phyloP scores from a whole-genome alignment of 2,329 filamentous ascomycete genomes.

The Alternaria tenuissima region DNA sequence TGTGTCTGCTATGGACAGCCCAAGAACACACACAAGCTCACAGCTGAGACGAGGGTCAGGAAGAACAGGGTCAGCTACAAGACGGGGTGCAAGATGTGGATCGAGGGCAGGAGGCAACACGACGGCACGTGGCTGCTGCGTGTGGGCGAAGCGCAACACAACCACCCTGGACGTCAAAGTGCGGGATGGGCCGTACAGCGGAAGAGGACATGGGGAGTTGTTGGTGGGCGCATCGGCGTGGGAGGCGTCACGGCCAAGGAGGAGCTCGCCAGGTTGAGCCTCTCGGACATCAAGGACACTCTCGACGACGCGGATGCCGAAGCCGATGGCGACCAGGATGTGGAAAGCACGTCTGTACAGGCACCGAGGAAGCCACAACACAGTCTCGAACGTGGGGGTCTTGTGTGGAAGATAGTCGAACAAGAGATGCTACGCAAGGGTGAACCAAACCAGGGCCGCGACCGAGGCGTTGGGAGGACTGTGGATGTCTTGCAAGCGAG shows the following conservation, averaged over 20 bases:
- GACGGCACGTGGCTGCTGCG: slow-evolving; percentile 43
- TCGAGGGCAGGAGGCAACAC: slow-evolving; percentile 44
- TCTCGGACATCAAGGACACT: slow-evolving; percentile 5
- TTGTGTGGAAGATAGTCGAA: slow-evolving; percentile 48
- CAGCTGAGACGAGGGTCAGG: slow-evolving; percentile 44
- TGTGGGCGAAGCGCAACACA: slow-evolving; percentile 41
- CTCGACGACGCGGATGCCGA: slow-evolving; percentile 9
- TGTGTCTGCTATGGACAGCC: slow-evolving; percentile 48
- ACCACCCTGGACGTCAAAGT: slow-evolving; percentile 39
- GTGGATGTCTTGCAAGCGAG: slow-evolving; percentile 40
- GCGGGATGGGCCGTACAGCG: slow-evolving; percentile 46
- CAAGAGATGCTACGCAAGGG: slow-evolving; percentile 45
- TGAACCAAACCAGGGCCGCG: slow-evolving; percentile 36
- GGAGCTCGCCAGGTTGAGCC: slow-evolving; percentile 26
- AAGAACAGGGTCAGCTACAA: slow-evolving; percentile 47
- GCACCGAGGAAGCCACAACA: slow-evolving; percentile 24
- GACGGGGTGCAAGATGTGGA: slow-evolving; percentile 49
- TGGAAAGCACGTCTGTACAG: not conserved
- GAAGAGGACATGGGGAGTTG: slow-evolving; percentile 46
- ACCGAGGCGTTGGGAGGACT: slow-evolving; percentile 44
- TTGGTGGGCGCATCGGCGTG: slow-evolving; percentile 38
- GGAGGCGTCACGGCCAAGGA: slow-evolving; percentile 46
- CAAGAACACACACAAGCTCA: slow-evolving; percentile 50
- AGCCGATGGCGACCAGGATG: slow-evolving; percentile 12
- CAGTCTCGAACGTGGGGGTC: slow-evolving; percentile 38